Evolutionary conservation across 805 yeast species (phyloP), one percentile per base, ranked within the genome.

Genomic region (Komagataella pastoris): DNA sequence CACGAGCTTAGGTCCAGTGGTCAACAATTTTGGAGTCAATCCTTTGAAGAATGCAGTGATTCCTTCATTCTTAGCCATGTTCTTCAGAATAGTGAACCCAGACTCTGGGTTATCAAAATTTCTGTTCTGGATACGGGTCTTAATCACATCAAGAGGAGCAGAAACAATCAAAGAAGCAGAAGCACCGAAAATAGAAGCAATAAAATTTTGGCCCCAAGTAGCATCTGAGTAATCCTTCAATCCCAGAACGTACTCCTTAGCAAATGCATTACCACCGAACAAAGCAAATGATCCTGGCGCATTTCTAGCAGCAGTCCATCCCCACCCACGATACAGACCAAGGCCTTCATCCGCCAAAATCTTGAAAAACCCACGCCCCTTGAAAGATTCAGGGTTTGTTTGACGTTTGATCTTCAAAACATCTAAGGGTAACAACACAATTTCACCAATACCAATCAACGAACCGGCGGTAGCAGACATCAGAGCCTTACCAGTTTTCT

Each of bases 291-390:
- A 88, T 54, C 99, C 99, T 44, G 99, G 99, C 2, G 98, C 97
- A 67, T 93, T 93, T 79, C 99, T 85, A 47, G 99, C 99, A 59
- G 95, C 95, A 54, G 99, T 93, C 99, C 99, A 93, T 54, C 97
- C 98, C 96, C 97, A 90, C 58, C 99, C 99, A 66, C 97, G 79
- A 74, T 93, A 93, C 59, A 93, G 75, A 21, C 93, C 88, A 54
- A 88, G 76, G 17, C 99, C 98, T 72, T 93, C 99, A 65, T 93
- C 99, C 52, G 74, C 64, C 54, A 93, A 65, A 62, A 93, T 88
- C 69, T 79, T 85, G 58, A 90, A 55, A 72, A 93, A 90, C 8
- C 99, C 98, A 74, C 99, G 86, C 60, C 99, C 99, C 70, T 83
- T 85, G 80, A 93, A 93, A n/a, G 98, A 74, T 70, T 91, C 99